A percentile compares a stretch with the other conserved stretches of the same genome.
phyloP scores from a whole-genome alignment of 2,329 filamentous ascomycete species.

The Pseudocercospora crystallina region DNA sequence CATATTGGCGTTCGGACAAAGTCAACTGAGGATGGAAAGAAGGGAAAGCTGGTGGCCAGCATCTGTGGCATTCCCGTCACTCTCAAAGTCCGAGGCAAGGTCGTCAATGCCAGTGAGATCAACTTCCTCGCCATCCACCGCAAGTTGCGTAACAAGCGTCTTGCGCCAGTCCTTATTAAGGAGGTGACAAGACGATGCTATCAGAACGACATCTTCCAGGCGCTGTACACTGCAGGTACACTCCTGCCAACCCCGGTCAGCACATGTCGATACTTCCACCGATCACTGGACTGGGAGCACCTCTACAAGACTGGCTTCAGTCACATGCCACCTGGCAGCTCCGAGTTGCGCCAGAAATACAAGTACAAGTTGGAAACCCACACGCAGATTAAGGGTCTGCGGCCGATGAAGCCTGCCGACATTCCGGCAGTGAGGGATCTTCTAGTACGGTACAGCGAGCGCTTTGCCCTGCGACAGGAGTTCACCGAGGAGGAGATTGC shows the following conservation, averaged over 20 bases:
- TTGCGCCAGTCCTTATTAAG: slow-evolving; percentile 93
- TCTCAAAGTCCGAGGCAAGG: slow-evolving; percentile 74
- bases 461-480: slow-evolving; percentile 80
- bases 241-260: slow-evolving; percentile 88
- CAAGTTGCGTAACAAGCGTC: slow-evolving; percentile 88
- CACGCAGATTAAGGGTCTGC: slow-evolving; percentile 72
- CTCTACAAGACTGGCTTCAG: slow-evolving; percentile 94
- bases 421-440: slow-evolving; percentile 72
- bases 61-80: slow-evolving; percentile 90
- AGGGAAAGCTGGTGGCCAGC: slow-evolving; percentile 86
- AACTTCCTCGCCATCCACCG: slow-evolving; percentile 99
- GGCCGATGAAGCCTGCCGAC: slow-evolving; percentile 77
- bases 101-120: slow-evolving; percentile 81
- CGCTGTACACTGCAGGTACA: slow-evolving; percentile 90
- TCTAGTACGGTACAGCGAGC: slow-evolving; percentile 72
- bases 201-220: slow-evolving; percentile 82
- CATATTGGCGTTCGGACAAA: slow-evolving; percentile 85
- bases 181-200: slow-evolving; percentile 95
- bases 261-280: slow-evolving; percentile 93
- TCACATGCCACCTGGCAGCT: slow-evolving; percentile 78
- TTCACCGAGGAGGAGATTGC: slow-evolving; percentile 78
- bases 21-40: slow-evolving; percentile 53
- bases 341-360: slow-evolving; percentile 78
- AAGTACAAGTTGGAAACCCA: slow-evolving; percentile 75
- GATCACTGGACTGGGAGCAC: slow-evolving; percentile 92